Conservation (phyloP, 345 rosid genomes). For the Salix udensis region DNA sequence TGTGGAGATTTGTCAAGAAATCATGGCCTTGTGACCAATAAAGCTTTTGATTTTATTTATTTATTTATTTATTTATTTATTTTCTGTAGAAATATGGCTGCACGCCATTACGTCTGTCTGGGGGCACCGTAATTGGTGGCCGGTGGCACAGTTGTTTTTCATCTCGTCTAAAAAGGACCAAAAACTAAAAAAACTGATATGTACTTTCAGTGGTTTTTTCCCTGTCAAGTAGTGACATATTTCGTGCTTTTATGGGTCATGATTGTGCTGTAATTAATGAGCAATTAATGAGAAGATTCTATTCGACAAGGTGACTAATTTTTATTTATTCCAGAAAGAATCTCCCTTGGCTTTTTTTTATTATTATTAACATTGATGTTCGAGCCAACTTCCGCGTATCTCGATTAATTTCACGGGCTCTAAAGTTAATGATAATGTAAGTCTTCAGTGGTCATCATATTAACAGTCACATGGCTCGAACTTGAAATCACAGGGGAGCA, state of each 20-base stretch:
- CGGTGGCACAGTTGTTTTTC: background rate
- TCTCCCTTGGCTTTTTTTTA: background rate
- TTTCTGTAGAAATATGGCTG: background rate
- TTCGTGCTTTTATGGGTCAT: background rate
- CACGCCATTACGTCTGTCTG: background rate
- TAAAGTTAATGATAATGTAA: too few relatives aligned
- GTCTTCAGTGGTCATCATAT: too few relatives aligned
- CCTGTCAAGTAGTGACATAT: background rate
- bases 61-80: too few relatives aligned
- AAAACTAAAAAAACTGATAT: background rate
- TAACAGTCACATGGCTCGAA: too few relatives aligned
- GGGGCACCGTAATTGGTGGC: background rate
- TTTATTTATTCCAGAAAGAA: background rate
- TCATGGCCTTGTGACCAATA: background rate
- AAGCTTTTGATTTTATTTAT: background rate
- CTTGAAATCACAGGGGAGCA: too few relatives aligned
- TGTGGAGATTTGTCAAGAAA: background rate
- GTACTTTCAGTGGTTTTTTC: background rate
- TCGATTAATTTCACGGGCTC: too few relatives aligned
- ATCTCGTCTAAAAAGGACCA: background rate
- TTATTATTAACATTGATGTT: too few relatives aligned
- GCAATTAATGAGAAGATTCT: background rate
- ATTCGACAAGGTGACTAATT: background rate
- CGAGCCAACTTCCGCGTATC: fast-evolving
- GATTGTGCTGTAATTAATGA: background rate